Conservation (phyloP, 2,329 filamentous ascomycete genomes). For the Talaromyces verruculosus region DNA sequence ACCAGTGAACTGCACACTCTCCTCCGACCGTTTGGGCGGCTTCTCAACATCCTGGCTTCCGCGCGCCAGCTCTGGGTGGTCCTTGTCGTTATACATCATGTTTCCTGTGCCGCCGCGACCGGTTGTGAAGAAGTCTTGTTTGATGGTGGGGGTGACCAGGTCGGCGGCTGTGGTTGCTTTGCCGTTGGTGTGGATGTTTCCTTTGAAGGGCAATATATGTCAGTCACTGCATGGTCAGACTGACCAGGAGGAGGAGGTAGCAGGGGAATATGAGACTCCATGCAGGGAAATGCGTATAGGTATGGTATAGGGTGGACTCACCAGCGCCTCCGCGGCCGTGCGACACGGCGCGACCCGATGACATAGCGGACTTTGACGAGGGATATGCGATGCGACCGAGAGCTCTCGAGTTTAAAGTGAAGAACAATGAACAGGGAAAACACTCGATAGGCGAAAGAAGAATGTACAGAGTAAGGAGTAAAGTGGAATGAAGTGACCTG, state of each 20-base stretch:
- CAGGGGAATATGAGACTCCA: not conserved
- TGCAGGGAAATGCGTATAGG: not conserved
- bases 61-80: constrained; percentile 66
- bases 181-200: constrained; percentile 64
- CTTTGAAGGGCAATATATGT: constrained; percentile 27
- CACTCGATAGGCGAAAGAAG: not conserved
- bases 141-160: constrained; percentile 79
- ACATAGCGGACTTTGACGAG: not conserved
- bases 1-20: constrained; percentile 44
- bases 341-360: constrained; percentile 48
- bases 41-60: constrained; percentile 79
- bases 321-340: constrained; percentile 77
- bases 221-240: not conserved
- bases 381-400: not conserved
- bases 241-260: not conserved
- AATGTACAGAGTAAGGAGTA: not conserved
- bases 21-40: constrained; percentile 38
- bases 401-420: not conserved
- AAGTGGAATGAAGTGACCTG: not conserved
- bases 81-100: constrained; percentile 75
- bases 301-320: constrained; percentile 31
- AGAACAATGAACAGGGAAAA: not conserved
- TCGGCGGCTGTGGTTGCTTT: constrained; percentile 58
- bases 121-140: constrained; percentile 80
- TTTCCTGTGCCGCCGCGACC: constrained; percentile 86